Conservation (phyloP, 164 flowering plant genomes). For the Tetracentron sinense region DNA sequence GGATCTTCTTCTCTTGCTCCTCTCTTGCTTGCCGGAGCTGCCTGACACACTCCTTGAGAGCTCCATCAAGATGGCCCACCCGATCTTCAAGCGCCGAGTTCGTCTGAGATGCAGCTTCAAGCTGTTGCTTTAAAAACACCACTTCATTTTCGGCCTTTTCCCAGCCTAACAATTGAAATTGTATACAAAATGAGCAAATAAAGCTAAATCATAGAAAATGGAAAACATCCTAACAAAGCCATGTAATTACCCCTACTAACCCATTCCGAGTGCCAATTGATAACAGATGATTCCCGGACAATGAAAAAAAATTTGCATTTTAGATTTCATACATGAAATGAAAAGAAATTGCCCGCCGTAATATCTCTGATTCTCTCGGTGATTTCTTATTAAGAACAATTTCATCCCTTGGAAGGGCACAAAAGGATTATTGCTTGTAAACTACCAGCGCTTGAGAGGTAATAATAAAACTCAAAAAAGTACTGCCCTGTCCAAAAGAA, state of each 20-base stretch:
- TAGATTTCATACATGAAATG: background rate
- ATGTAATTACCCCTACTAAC: no score
- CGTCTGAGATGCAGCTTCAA: constrained; percentile 54
- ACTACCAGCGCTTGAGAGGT: no score
- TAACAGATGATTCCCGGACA: background rate
- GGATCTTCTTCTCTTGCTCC: constrained; percentile 48
- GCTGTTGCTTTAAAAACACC: constrained; percentile 52
- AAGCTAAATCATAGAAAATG: no score
- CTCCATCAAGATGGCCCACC: constrained; percentile 51
- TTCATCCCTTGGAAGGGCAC: no score
- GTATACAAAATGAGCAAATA: background rate
- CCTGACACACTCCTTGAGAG: constrained; percentile 58
- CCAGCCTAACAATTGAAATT: constrained; percentile 57
- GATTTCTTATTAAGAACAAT: no score
- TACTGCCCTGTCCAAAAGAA: no score
- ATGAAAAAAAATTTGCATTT: background rate
- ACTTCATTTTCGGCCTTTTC: constrained; percentile 91
- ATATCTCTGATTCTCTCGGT: no score
- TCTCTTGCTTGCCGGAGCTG: constrained; percentile 54
- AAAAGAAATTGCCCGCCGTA: background rate
- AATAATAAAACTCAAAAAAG: no score
- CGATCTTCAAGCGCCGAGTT: constrained; percentile 67
- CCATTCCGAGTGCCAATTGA: background rate
- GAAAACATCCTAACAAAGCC: background rate
- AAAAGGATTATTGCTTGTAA: no score